A percentile compares a stretch with the other conserved stretches of the same genome.
Evolutionary conservation across 257 asterid genomes (phyloP).

Genomic region (Ballota nigra): DNA sequence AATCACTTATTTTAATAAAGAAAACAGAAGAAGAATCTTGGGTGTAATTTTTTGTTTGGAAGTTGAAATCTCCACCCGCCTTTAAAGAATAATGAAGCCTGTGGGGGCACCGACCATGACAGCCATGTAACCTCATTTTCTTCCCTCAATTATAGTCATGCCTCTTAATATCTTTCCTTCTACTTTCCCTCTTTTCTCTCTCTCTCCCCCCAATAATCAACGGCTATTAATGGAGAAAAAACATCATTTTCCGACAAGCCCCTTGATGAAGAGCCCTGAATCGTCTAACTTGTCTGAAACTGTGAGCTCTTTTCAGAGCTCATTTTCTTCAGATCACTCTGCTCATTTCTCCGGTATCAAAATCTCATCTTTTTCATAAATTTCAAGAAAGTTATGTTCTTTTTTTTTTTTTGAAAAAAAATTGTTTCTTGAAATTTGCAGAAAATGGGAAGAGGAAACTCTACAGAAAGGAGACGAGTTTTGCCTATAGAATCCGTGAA

Average conservation of each 20-base stretch:
- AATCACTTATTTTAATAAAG: constrained; percentile 7
- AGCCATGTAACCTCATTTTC: neutral
- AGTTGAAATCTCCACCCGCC: neutral
- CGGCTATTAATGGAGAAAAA: constrained; percentile 14
- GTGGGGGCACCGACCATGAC: constrained; percentile 42
- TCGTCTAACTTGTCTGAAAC: constrained; percentile 44
- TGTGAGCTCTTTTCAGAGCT: constrained; percentile 8
- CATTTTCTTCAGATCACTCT: constrained; percentile 43
- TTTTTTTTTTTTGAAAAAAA: neutral
- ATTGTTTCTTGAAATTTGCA: constrained; percentile 20
- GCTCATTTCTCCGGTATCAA: constrained; percentile 32
- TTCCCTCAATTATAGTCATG: neutral
- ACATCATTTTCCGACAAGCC: constrained; percentile 27
- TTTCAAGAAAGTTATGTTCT: neutral
- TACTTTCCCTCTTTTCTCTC: constrained; percentile 2
- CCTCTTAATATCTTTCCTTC: constrained; percentile 19
- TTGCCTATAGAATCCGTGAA: constrained; percentile 64
- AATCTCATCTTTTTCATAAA: neutral
- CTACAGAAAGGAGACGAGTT: constrained; percentile 46
- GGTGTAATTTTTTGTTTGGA: constrained; percentile 19
- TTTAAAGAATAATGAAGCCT: constrained; percentile 16
- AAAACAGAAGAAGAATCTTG: constrained; percentile 2
- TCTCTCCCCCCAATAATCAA: neutral
- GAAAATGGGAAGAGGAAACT: constrained; percentile 41
- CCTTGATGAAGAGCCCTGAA: constrained; percentile 31